These are phyloP conservation scores for Ganoderma meredithae DNA, from an alignment of 1,284 basidiomycete species.

Conservation along the genomic window DNA sequence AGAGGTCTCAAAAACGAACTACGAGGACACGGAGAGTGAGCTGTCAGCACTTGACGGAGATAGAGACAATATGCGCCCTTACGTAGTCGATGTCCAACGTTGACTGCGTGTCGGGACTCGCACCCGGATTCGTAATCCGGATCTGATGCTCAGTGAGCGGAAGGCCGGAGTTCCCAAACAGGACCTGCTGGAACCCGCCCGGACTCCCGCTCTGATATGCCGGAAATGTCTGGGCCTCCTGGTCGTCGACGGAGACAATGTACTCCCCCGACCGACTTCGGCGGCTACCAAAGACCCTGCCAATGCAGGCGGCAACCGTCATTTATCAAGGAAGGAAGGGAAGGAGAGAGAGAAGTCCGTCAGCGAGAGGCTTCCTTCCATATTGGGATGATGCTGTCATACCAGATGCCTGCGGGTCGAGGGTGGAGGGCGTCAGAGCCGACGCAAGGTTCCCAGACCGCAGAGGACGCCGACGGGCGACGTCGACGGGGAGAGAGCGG, in stretches of 20 bases:
- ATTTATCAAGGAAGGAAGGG: background rate
- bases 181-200: conserved; percentile 23
- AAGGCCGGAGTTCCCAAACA: conserved; percentile 26
- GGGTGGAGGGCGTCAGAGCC: background rate
- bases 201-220: conserved; percentile 20
- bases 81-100: conserved; percentile 32
- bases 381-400: background rate
- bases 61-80: background rate
- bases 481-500: background rate
- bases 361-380: background rate
- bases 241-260: conserved; percentile 32
- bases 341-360: background rate
- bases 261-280: conserved; percentile 30
- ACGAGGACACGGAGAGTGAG: background rate
- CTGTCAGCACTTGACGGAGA: background rate
- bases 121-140: conserved; percentile 30
- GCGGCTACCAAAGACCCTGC: conserved; percentile 35
- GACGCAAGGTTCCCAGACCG: background rate
- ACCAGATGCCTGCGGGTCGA: conserved; percentile 29
- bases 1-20: conserved; percentile 30
- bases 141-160: conserved; percentile 27
- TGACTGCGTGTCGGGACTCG: conserved; percentile 10
- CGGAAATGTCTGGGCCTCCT: background rate
- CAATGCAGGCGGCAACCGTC: background rate
- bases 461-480: background rate